phyloP scores from a whole-genome alignment of 805 yeast species.

The Brettanomyces nanus region DNA sequence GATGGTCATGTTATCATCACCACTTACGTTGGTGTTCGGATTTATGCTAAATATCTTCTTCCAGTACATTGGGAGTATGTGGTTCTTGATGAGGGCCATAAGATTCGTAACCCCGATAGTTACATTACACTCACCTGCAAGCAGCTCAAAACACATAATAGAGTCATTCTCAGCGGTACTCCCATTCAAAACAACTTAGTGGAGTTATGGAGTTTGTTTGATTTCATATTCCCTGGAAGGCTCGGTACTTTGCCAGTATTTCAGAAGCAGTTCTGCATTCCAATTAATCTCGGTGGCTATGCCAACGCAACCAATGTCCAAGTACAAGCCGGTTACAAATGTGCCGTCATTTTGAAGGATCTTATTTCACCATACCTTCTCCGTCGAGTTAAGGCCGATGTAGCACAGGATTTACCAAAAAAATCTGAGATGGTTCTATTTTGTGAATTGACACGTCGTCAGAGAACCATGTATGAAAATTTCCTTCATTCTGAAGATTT shows the following conservation, averaged over 20 bases:
- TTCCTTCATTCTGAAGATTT: constrained; percentile 75
- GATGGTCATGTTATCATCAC: constrained; percentile 84
- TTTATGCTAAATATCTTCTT: constrained; percentile 49
- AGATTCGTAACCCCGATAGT: constrained; percentile 89
- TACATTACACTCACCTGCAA: constrained; percentile 82
- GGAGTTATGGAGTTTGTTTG: constrained; percentile 93
- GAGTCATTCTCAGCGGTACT: constrained; percentile 88
- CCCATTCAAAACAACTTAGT: constrained; percentile 91
- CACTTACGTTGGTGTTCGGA: constrained; percentile 60
- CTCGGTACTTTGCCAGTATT: constrained; percentile 93
- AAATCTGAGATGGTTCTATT: constrained; percentile 92
- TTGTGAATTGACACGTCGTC: constrained; percentile 74
- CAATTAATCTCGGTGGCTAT: constrained; percentile 95
- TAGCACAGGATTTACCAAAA: constrained; percentile 88
- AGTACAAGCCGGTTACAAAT: constrained; percentile 92
- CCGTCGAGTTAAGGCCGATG: constrained; percentile 85
- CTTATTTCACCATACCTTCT: constrained; percentile 83
- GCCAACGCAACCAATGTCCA: constrained; percentile 95
- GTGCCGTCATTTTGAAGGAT: constrained; percentile 87
- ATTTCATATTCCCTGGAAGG: constrained; percentile 90
- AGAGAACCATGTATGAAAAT: constrained; percentile 62
- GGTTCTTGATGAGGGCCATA: constrained; percentile 93
- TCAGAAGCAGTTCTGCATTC: constrained; percentile 84
- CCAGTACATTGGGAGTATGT: constrained; percentile 81
- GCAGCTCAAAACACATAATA: constrained; percentile 71